Conservation (phyloP, 768 basidiomycete genomes). For the Guyanaporus albipodus region DNA sequence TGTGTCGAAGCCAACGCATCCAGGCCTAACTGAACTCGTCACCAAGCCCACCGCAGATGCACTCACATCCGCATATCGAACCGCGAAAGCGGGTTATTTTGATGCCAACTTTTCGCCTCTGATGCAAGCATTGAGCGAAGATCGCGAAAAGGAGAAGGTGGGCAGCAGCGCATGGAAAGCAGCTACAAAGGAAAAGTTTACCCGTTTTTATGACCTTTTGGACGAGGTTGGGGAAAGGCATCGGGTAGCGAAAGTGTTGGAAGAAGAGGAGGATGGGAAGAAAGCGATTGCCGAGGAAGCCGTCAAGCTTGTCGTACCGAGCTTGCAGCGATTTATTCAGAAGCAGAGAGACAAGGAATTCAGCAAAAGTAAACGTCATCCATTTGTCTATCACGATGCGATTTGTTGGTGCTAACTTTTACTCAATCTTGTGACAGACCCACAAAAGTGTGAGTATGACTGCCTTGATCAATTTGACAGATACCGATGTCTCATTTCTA, state of each 20-base stretch:
- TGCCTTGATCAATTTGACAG: background rate
- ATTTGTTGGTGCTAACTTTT: background rate
- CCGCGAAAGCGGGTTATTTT: conserved; percentile 80
- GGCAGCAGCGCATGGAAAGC: conserved; percentile 45
- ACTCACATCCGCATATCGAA: conserved; percentile 69
- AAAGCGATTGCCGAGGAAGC: conserved; percentile 66
- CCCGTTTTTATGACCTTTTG: conserved; percentile 73
- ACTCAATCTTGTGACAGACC: conserved; percentile 33
- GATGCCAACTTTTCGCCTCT: conserved; percentile 79
- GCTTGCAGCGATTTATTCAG: conserved; percentile 68
- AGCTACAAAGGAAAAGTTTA: conserved; percentile 78
- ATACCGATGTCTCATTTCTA: conserved; percentile 29
- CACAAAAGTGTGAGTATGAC: conserved; percentile 46
- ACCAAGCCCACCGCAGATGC: conserved; percentile 58
- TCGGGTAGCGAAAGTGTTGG: conserved; percentile 60
- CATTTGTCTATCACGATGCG: background rate
- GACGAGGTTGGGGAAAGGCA: conserved; percentile 81
- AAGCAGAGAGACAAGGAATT: conserved; percentile 79
- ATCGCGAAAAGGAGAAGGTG: conserved; percentile 43
- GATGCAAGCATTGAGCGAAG: conserved; percentile 56
- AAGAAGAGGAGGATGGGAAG: conserved; percentile 62
- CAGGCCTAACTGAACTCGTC: conserved; percentile 46
- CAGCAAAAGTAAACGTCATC: conserved; percentile 62
- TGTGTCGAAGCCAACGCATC: conserved; percentile 47
- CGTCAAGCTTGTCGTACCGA: conserved; percentile 71